A percentile compares a stretch with the other conserved stretches of the same genome.
Conservation (phyloP, 2,329 filamentous ascomycete genomes). For the Colletotrichum gloeosporioides region DNA sequence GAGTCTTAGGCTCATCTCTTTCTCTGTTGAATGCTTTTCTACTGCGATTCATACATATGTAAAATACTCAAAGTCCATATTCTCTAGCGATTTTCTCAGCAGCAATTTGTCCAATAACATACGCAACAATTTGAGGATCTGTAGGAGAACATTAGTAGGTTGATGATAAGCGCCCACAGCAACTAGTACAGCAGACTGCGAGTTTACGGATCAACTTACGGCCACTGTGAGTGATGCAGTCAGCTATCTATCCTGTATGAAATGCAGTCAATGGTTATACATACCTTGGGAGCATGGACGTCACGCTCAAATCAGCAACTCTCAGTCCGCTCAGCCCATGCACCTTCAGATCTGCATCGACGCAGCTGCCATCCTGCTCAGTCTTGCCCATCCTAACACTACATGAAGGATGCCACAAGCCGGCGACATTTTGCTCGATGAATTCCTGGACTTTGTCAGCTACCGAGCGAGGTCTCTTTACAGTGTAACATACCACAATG, state of each 20-base stretch:
- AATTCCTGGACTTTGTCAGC: neutral
- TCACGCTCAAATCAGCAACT: neutral
- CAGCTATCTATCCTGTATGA: neutral
- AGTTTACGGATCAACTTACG: neutral
- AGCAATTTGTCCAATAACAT: neutral
- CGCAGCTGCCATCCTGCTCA: neutral
- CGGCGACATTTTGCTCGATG: neutral
- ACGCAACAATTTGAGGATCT: conserved; percentile 11
- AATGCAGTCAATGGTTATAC: neutral
- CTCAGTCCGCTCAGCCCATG: neutral
- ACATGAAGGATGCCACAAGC: conserved; percentile 9
- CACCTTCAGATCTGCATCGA: neutral
- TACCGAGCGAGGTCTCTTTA: accelerated
- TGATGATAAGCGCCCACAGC: neutral
- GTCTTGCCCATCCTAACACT: conserved; percentile 13
- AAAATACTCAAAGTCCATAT: neutral
- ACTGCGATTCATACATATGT: neutral
- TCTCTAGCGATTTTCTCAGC: neutral
- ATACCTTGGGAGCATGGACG: neutral
- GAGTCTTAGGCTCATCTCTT: accelerated
- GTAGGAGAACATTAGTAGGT: accelerated
- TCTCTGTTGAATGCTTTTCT: neutral
- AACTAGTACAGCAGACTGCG: accelerated
- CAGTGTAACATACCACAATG: neutral
- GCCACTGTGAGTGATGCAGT: neutral